Evolutionary conservation across 495 filamentous ascomycete species (phyloP), one percentile per base, ranked within the genome.

Genomic region (Hypoxylon lienhwacheense): DNA sequence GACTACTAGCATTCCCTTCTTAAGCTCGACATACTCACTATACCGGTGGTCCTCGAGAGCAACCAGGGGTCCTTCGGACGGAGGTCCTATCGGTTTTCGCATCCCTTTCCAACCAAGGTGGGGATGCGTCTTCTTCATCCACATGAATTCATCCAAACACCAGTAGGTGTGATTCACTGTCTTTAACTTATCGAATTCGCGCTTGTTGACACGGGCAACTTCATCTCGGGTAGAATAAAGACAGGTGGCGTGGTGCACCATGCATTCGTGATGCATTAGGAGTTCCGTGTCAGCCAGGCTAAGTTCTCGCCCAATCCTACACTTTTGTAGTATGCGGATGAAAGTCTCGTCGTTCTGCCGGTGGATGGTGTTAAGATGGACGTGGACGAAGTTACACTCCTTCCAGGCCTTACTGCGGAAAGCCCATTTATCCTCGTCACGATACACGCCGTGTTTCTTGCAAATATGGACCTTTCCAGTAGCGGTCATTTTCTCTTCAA

Each of bases 1-100:
- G 80, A 98, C 93, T 17, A 98, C 92, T 41, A 91, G 88, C 22
- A 90, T 85, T 4, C 91, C 91, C 47, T 87, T 84, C 63, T 96
- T 97, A 24, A 97, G 79, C 20, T 82, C 72, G 79, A 61, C 82
- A 76, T 48, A 77, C 61, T 14, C 63, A 51, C 55, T 67, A 24
- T 69, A 69, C 7, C 65, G 67, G 22, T 78, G 74, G 59, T 98
- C 89, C 20, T 72, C 70, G 40, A 73, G 64, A 0, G 81, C 80
- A 1, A 82, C 85, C 35, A 86, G 79, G 5, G 57, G 50, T 2
- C 57, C 57, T 33, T 55, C 29, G n/a, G 53, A 44, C n/a, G 51
- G 57, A 52, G 93, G 86, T 1, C 77, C 68, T n/a, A 88, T 84
- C 8, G 77, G 70, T 55, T 87, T 91, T 5, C 70, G 79, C 54